Evolutionary conservation across 2,329 filamentous ascomycete species (phyloP), one percentile per base, ranked within the genome.

Genomic region (Cladosporium velox): DNA sequence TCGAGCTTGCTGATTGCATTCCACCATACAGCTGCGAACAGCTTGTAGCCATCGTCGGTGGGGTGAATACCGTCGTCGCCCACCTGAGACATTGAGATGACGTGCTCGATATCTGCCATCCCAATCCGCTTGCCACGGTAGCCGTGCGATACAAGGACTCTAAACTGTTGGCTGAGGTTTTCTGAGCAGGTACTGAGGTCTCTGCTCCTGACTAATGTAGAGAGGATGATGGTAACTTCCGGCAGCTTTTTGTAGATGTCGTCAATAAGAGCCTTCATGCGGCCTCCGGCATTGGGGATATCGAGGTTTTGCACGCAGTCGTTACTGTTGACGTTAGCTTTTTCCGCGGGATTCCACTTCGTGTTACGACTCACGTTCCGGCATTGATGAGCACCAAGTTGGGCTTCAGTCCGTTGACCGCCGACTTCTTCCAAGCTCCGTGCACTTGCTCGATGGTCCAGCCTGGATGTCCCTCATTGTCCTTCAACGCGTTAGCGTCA

Each of bases 1-100:
- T 57, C 52, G 30, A 57, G 52, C 52, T 57, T 57, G 30, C 52
- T 57, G 28, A 57, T 57, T 30, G 52, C 52, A 21, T 57, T 57
- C 52, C 30, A 57, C 52, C 52, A 57, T 5, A 57, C 30, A n/a
- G 3, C 52, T 7, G 30, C 52, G 12, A 57, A 57, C 14, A 35
- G 52, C 18, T 10, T 35, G n/a, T 57, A 57, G 28, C 52, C 52
- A 4, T 57, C 52, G n/a, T 57, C 52, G 28, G 18, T 35, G 52
- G 52, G 28, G 5, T 57, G 52, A 18, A 57, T 57, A 21, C 52
- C 52, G 21, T 57, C 52, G 21, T 28, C 14, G 52, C 14, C 4
- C 14, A 35, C 12, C 30, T 30, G 28, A 18, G 52, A 35, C 52
- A 57, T 57, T 5, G 26, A 14, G 15, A 57, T 30, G 30, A 35